Evolutionary conservation across 2,329 filamentous ascomycete species (phyloP).

Genomic region (Cryphonectria carpinicola): DNA sequence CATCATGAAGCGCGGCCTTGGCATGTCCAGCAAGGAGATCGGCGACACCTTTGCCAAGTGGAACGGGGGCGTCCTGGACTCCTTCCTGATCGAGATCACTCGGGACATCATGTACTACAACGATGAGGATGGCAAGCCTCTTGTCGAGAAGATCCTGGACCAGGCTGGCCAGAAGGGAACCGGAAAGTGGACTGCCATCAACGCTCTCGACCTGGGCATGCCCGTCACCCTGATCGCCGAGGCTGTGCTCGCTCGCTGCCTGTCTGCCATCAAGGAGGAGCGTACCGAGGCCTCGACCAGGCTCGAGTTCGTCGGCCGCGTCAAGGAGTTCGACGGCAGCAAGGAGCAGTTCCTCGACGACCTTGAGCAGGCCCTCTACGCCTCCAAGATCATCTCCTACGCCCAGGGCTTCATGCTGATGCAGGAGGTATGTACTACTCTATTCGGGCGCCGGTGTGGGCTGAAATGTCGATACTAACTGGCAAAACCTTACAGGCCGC

Average conservation of each 20-base stretch:
- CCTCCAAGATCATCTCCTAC: constrained; percentile 99
- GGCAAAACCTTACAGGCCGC: constrained; percentile 67
- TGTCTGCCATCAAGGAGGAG: constrained; percentile 94
- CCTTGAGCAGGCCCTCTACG: constrained; percentile 98
- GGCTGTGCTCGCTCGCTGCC: constrained; percentile 91
- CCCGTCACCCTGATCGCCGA: constrained; percentile 98
- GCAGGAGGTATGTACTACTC: constrained; percentile 73
- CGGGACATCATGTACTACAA: constrained; percentile 98
- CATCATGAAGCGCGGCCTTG: constrained; percentile 98
- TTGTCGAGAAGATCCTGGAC: constrained; percentile 99
- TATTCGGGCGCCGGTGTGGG: neutral
- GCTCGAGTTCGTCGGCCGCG: constrained; percentile 74
- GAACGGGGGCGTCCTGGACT: constrained; percentile 98
- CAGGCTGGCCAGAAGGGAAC: constrained; percentile 99
- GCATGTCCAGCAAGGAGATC: constrained; percentile 89
- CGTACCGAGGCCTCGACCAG: constrained; percentile 79
- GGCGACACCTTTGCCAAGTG: constrained; percentile 92
- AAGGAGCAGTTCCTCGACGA: constrained; percentile 93
- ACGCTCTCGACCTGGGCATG: constrained; percentile 97
- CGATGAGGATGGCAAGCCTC: constrained; percentile 86
- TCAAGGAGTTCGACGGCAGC: constrained; percentile 83
- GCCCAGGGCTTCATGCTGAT: constrained; percentile 99
- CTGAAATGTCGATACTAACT: constrained; percentile 28
- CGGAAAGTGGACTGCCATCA: constrained; percentile 99
- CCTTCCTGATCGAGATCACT: constrained; percentile 99